Evolutionary conservation across 2,329 filamentous ascomycete species (phyloP).

Genomic region (Diplocarpon mali): DNA sequence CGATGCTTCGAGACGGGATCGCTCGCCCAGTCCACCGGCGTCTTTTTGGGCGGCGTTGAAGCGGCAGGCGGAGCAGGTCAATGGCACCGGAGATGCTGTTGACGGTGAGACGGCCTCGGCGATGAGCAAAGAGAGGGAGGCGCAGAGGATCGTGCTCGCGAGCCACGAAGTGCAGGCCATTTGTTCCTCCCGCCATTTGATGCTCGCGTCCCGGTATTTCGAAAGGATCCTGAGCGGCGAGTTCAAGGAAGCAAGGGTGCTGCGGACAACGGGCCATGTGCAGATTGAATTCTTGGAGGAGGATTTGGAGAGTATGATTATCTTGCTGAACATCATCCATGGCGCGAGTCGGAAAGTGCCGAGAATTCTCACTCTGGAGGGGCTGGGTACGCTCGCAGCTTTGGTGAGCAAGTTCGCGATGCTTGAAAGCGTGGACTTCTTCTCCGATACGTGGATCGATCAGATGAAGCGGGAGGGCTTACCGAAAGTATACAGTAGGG

Average conservation of each 20-base stretch:
- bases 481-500: constrained; percentile 13
- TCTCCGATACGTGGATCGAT: constrained; percentile 33
- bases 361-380: constrained; percentile 29
- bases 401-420: constrained; percentile 35
- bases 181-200: constrained; percentile 18
- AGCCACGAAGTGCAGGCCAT: constrained; percentile 15
- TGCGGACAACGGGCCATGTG: constrained; percentile 11
- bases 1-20: constrained; percentile 11
- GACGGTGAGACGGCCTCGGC: background rate
- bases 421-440: constrained; percentile 32
- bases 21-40: constrained; percentile 15
- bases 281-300: constrained; percentile 8
- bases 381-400: constrained; percentile 33
- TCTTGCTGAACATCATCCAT: constrained; percentile 37
- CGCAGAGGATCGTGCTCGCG: constrained; percentile 1
- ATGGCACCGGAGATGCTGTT: background rate
- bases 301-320: constrained; percentile 31
- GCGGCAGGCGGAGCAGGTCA: constrained; percentile 10
- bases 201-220: constrained; percentile 17
- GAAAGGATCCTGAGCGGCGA: constrained; percentile 10
- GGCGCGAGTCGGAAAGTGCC: constrained; percentile 32
- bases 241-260: constrained; percentile 6
- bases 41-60: constrained; percentile 19
- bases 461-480: constrained; percentile 14
- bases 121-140: background rate